Evolutionary conservation across 83 land plant genomes (phyloP).

Genomic region (Diphasiastrum complanatum): DNA sequence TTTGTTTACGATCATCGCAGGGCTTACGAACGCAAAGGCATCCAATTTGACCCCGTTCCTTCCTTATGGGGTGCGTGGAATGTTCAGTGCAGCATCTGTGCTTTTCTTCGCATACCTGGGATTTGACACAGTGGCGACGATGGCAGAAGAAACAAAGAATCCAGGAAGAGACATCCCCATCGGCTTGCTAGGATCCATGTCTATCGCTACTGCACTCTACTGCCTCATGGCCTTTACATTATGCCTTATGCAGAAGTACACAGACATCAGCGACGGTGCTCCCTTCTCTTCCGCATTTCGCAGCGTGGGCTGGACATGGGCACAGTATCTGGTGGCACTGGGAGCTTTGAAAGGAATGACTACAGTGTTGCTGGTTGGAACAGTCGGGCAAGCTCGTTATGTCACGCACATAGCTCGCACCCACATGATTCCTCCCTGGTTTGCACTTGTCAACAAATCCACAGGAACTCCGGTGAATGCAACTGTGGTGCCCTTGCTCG

Average conservation of each 20-base stretch:
- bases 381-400: constrained; percentile 77
- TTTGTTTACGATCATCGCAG: constrained; percentile 52
- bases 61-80: constrained; percentile 47
- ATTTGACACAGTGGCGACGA: constrained; percentile 74
- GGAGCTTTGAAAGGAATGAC: constrained; percentile 85
- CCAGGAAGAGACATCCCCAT: constrained; percentile 68
- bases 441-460: constrained; percentile 1
- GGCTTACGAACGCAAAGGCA: constrained; percentile 42
- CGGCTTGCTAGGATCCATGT: constrained; percentile 72
- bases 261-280: constrained; percentile 36
- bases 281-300: constrained; percentile 56
- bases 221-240: constrained; percentile 67
- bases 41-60: constrained; percentile 47
- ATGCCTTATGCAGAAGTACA: constrained; percentile 51
- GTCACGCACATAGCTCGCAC: constrained; percentile 64
- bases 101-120: constrained; percentile 82
- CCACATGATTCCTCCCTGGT: constrained; percentile 8
- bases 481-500: constrained; percentile 4
- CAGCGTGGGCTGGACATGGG: constrained; percentile 53
- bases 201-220: constrained; percentile 41
- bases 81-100: constrained; percentile 62
- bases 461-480: constrained; percentile 12
- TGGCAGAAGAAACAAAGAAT: constrained; percentile 87
- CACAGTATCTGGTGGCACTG: constrained; percentile 67
- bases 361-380: constrained; percentile 58